Conservation (phyloP, 805 yeast species). For the Yarrowia sp. region DNA sequence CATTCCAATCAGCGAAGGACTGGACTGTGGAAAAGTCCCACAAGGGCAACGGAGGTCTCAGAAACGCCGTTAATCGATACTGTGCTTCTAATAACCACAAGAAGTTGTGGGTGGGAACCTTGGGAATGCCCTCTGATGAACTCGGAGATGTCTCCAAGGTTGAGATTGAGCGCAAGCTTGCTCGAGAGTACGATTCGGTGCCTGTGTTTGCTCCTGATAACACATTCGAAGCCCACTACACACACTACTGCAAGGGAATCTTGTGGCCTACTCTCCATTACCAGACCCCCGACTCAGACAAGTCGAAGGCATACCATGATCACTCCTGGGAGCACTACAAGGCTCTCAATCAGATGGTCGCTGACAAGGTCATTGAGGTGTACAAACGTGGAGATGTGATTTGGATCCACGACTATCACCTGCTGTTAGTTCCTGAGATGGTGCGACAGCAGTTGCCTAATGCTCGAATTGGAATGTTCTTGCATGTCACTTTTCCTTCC, state of each 20-base stretch:
- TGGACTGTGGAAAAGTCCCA: constrained; percentile 69
- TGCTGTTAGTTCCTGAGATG: constrained; percentile 82
- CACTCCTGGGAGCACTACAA: constrained; percentile 89
- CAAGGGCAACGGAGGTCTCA: constrained; percentile 84
- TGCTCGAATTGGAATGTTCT: constrained; percentile 86
- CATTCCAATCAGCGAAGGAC: constrained; percentile 52
- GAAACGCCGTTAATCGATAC: constrained; percentile 74
- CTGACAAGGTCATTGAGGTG: constrained; percentile 63
- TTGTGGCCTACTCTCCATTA: constrained; percentile 94
- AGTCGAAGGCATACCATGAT: constrained; percentile 90
- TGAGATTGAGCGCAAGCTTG: constrained; percentile 50
- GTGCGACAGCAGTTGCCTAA: constrained; percentile 68
- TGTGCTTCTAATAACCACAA: constrained; percentile 39
- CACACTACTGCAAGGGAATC: constrained; percentile 87
- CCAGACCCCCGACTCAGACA: constrained; percentile 93
- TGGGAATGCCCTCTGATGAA: constrained; percentile 86
- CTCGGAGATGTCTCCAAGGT: constrained; percentile 56
- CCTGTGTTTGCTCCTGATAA: constrained; percentile 73
- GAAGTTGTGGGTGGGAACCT: constrained; percentile 80
- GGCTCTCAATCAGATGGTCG: constrained; percentile 69
- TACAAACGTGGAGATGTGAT: constrained; percentile 74
- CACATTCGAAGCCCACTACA: constrained; percentile 85
- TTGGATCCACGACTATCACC: constrained; percentile 95
- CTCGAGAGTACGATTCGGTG: constrained; percentile 50
- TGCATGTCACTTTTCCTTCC: constrained; percentile 93